Conservation (phyloP, 495 filamentous ascomycete genomes). For the Elaphomyces granulatus region DNA sequence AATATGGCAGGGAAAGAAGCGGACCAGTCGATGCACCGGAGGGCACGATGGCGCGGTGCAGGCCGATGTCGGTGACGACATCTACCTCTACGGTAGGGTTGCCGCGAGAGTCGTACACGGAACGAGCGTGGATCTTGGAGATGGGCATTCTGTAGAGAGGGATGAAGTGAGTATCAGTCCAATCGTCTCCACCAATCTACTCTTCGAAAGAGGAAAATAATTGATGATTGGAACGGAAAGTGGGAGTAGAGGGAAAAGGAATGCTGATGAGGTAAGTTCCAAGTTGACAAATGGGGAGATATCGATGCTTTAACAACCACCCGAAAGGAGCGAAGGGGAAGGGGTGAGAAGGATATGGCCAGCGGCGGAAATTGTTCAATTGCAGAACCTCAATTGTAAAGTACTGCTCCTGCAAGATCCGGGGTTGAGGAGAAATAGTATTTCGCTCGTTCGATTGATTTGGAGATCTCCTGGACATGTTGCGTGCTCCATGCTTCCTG, state of each 20-base stretch:
- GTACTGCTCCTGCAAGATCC: too few species aligned
- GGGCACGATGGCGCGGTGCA: conserved; percentile 97
- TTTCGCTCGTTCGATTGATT: too few species aligned
- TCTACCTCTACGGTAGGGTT: conserved; percentile 96
- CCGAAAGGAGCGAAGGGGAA: conserved; percentile 28
- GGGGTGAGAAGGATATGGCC: conserved; percentile 10
- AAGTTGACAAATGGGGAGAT: conserved; percentile 24
- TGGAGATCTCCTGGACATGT: too few species aligned
- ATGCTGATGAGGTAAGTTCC: conserved; percentile 23
- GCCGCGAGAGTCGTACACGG: conserved; percentile 98
- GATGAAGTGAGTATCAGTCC: conserved; percentile 4
- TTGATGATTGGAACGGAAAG: not conserved
- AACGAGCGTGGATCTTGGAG: conserved; percentile 95
- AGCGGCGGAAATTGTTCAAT: too few species aligned
- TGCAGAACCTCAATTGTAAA: too few species aligned
- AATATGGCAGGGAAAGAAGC: conserved; percentile 17
- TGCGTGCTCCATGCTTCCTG: too few species aligned
- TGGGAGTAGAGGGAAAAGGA: conserved; percentile 7
- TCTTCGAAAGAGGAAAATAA: too few species aligned
- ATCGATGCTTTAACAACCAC: conserved; percentile 35
- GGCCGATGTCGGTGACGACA: conserved; percentile 87
- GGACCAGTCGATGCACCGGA: conserved; percentile 93
- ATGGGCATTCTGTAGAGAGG: conserved; percentile 61
- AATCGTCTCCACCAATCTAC: too few species aligned
- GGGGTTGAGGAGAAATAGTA: too few species aligned